Conservation (phyloP, 139 green algal genomes). For the Coelastrella sp. region DNA sequence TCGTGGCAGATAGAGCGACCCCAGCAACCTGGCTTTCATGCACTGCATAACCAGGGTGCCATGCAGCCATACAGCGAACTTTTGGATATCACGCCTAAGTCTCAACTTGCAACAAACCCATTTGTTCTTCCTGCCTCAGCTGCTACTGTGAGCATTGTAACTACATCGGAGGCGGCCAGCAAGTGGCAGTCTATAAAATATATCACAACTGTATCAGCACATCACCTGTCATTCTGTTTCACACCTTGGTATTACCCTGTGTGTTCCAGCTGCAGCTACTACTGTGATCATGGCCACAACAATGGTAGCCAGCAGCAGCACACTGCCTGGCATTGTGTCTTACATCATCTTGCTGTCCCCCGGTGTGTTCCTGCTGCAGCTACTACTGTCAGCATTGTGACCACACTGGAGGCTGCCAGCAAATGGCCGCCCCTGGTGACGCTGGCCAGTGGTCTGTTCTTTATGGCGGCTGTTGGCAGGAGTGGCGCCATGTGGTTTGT, state of each 20-base stretch:
- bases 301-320: background rate
- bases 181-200: too few species aligned
- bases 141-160: too few species aligned
- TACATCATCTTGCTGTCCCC: background rate
- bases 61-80: too few species aligned
- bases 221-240: too few species aligned
- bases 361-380: constrained; percentile 5
- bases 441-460: constrained; percentile 44
- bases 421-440: constrained; percentile 50
- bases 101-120: too few species aligned
- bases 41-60: too few species aligned
- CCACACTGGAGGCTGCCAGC: constrained; percentile 32
- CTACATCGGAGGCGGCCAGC: too few species aligned
- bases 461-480: constrained; percentile 34
- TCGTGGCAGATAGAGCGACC: too few species aligned
- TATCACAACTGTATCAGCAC: too few species aligned
- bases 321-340: background rate
- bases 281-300: background rate
- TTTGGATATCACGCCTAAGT: too few species aligned
- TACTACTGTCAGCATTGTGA: constrained; percentile 37
- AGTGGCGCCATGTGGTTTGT: constrained; percentile 46
- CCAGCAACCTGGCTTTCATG: too few species aligned
- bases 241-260: background rate
- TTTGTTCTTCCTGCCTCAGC: too few species aligned
- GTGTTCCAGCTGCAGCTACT: background rate